A percentile compares a stretch with the other conserved stretches of the same genome.
Conservation (phyloP, 108 stramenopile genomes). For the Schizochytrium sp. region DNA sequence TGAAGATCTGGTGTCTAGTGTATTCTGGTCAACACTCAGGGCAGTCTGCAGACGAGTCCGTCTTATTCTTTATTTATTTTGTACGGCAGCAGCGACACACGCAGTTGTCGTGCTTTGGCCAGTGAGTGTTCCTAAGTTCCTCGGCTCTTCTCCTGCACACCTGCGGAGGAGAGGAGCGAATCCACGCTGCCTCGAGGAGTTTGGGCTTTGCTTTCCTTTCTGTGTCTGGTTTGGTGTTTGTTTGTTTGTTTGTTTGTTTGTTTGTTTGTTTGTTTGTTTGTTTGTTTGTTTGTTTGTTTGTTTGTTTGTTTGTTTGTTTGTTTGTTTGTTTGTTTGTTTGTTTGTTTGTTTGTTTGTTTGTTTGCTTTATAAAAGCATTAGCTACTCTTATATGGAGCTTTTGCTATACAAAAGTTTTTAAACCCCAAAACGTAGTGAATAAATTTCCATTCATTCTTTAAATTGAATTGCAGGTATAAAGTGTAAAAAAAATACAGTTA, state of each 20-base stretch:
- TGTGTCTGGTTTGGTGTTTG: background rate
- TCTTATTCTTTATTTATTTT: too few relatives aligned
- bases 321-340: background rate
- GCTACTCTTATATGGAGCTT: too few relatives aligned
- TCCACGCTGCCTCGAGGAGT: background rate
- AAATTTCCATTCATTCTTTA: too few relatives aligned
- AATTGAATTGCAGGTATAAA: too few relatives aligned
- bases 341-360: background rate
- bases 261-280: background rate
- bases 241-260: background rate
- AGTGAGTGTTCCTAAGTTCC: background rate
- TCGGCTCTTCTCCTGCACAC: background rate
- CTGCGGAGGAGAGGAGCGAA: too few relatives aligned
- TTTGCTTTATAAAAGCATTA: background rate
- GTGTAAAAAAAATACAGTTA: too few relatives aligned
- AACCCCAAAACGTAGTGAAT: too few relatives aligned
- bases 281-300: background rate
- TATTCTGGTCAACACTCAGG: too few relatives aligned
- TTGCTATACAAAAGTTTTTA: too few relatives aligned
- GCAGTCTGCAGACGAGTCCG: too few relatives aligned
- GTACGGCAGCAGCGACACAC: too few relatives aligned
- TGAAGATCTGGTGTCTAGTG: too few relatives aligned
- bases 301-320: background rate
- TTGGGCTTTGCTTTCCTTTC: background rate
- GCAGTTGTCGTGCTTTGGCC: background rate